These are phyloP conservation scores for Quercus wislizeni DNA, from an alignment of 306 rosid species.

Conservation along the genomic window DNA sequence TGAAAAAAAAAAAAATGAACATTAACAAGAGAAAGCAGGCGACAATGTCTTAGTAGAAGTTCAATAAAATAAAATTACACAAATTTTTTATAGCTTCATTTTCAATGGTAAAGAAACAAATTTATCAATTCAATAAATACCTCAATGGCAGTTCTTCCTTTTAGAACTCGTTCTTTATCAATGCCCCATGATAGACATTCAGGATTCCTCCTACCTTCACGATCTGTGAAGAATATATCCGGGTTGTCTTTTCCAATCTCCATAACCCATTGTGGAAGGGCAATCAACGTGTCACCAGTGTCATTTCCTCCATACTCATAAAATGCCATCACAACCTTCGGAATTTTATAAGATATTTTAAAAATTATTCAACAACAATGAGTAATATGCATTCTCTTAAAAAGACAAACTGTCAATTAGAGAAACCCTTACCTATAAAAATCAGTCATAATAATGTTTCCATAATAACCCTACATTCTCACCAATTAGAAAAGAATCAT, in stretches of 20 bases:
- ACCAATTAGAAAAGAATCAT: background rate
- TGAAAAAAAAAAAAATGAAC: background rate
- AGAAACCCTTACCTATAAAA: background rate
- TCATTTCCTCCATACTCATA: constrained; percentile 77
- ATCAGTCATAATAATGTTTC: constrained; percentile 16
- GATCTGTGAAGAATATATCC: constrained; percentile 94
- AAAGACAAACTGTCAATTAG: constrained; percentile 14
- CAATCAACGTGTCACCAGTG: constrained; percentile 57
- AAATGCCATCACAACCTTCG: constrained; percentile 95
- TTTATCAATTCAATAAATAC: constrained; percentile 28
- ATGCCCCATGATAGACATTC: constrained; percentile 94
- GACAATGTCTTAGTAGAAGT: background rate
- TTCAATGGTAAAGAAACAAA: constrained; percentile 3
- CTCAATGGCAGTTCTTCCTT: constrained; percentile 97
- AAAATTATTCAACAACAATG: constrained; percentile 22
- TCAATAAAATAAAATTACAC: background rate
- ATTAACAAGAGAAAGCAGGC: background rate
- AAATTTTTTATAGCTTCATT: background rate
- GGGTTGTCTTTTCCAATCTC: constrained; percentile 83
- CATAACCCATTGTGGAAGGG: constrained; percentile 94
- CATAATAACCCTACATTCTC: constrained; percentile 14
- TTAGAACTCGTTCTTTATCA: constrained; percentile 89
- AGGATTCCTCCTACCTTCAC: constrained; percentile 92
- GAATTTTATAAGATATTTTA: constrained; percentile 34
- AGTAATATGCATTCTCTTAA: constrained; percentile 18